Conservation (phyloP, 495 filamentous ascomycete genomes). For the Aspergillus bridgeri region DNA sequence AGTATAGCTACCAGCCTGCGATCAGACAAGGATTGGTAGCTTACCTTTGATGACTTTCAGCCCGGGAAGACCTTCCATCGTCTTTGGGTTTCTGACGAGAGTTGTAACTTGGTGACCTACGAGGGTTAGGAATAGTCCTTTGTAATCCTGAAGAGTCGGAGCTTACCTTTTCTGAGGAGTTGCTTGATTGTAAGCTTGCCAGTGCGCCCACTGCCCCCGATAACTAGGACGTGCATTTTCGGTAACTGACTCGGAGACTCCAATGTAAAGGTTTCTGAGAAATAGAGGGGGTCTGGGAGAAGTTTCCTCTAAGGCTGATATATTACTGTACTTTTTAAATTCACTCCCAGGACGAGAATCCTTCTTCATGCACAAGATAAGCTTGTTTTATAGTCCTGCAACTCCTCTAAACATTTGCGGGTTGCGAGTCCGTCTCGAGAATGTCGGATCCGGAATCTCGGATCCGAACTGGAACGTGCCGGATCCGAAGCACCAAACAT, state of each 20-base stretch:
- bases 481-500: too few relatives aligned
- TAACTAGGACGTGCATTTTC: conserved; percentile 38
- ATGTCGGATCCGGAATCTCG: neutral
- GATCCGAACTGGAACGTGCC: neutral
- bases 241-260: neutral
- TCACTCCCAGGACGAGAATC: neutral
- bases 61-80: conserved; percentile 11
- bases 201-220: conserved; percentile 41
- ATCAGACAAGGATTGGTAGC: neutral
- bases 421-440: neutral
- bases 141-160: conserved; percentile 12
- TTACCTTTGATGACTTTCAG: conserved; percentile 25
- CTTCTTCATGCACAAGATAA: neutral
- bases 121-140: neutral
- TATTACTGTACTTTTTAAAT: too few relatives aligned
- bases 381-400: too few relatives aligned
- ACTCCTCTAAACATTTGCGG: too few relatives aligned
- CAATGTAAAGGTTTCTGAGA: neutral
- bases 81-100: conserved; percentile 17
- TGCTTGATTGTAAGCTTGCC: conserved; percentile 39
- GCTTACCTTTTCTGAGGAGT: conserved; percentile 24
- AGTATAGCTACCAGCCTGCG: neutral
- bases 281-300: neutral
- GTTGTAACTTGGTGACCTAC: conserved; percentile 22
- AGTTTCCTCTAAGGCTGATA: too few relatives aligned